phyloP scores from a whole-genome alignment of 2,329 filamentous ascomycete genomes.

The Aspergillus tanneri region DNA sequence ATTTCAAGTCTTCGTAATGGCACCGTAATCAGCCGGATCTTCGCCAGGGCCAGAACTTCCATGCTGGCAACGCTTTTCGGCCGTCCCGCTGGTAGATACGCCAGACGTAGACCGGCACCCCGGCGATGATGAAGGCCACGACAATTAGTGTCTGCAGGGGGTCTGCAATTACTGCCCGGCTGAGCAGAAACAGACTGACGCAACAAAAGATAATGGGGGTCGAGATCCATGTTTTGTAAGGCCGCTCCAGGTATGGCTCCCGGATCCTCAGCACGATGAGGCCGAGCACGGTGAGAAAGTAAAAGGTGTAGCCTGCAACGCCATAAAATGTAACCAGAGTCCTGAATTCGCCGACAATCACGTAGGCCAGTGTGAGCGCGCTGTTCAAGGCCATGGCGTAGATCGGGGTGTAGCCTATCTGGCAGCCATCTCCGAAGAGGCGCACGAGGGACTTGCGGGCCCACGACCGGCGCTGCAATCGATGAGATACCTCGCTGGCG shows the following conservation, averaged over 20 bases:
- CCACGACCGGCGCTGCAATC: slow-evolving; percentile 52
- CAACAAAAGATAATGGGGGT: slow-evolving; percentile 99
- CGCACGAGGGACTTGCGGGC: slow-evolving; percentile 58
- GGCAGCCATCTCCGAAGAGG: slow-evolving; percentile 72
- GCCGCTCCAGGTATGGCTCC: slow-evolving; percentile 83
- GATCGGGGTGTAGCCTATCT: slow-evolving; percentile 90
- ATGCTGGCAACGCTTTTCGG: slow-evolving; percentile 32
- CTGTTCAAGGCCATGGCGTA: slow-evolving; percentile 84
- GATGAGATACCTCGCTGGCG: slow-evolving; percentile 29
- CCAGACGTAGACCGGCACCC: slow-evolving; percentile 87
- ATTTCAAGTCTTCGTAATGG: neutral
- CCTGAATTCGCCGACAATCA: slow-evolving; percentile 82
- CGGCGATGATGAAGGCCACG: slow-evolving; percentile 76
- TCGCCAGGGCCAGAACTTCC: slow-evolving; percentile 47
- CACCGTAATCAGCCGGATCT: no score
- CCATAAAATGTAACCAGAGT: slow-evolving; percentile 96
- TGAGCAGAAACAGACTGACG: slow-evolving; percentile 88
- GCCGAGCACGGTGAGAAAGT: slow-evolving; percentile 91
- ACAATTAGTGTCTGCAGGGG: slow-evolving; percentile 88
- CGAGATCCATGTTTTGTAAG: slow-evolving; percentile 94
- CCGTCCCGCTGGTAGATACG: slow-evolving; percentile 67
- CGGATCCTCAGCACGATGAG: slow-evolving; percentile 84
- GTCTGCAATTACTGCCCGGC: slow-evolving; percentile 83
- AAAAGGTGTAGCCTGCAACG: slow-evolving; percentile 95
- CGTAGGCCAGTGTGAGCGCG: slow-evolving; percentile 70